Evolutionary conservation across 2,329 filamentous ascomycete genomes (phyloP).

Genomic region (Cytospora mali): DNA sequence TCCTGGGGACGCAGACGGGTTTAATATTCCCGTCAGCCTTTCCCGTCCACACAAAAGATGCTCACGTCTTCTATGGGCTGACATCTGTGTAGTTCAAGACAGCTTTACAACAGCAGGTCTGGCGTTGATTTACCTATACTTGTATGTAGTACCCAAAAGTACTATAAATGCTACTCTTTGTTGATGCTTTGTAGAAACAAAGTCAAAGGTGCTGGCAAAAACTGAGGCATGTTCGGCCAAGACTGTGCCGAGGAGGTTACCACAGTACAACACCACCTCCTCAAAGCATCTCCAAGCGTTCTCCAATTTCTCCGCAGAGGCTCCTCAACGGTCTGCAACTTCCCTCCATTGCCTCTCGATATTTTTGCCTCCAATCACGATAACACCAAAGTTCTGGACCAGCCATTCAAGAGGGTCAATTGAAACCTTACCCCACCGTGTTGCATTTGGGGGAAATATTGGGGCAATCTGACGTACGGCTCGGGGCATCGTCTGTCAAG

Average conservation of each 20-base stretch:
- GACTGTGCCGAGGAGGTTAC: constrained; percentile 16
- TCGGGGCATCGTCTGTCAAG: background rate
- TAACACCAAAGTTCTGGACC: background rate
- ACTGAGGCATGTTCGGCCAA: constrained; percentile 3
- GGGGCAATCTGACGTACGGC: background rate
- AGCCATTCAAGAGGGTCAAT: background rate
- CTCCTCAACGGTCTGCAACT: background rate
- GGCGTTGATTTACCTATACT: background rate
- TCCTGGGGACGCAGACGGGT: no score
- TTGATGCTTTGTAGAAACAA: background rate
- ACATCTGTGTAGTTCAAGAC: no score
- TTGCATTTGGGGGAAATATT: background rate
- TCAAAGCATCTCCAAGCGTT: background rate
- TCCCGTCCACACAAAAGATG: no score
- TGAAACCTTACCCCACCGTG: background rate
- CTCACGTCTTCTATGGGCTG: no score
- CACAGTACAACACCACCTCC: no score
- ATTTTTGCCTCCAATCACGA: constrained; percentile 28
- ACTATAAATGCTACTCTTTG: background rate
- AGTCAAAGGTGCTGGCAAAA: background rate
- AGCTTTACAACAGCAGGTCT: background rate
- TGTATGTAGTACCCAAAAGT: no score
- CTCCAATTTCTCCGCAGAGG: background rate
- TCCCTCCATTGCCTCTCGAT: background rate
- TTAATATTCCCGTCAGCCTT: no score